phyloP scores from a whole-genome alignment of 2,329 filamentous ascomycete genomes.

The Fusarium torulosum region DNA sequence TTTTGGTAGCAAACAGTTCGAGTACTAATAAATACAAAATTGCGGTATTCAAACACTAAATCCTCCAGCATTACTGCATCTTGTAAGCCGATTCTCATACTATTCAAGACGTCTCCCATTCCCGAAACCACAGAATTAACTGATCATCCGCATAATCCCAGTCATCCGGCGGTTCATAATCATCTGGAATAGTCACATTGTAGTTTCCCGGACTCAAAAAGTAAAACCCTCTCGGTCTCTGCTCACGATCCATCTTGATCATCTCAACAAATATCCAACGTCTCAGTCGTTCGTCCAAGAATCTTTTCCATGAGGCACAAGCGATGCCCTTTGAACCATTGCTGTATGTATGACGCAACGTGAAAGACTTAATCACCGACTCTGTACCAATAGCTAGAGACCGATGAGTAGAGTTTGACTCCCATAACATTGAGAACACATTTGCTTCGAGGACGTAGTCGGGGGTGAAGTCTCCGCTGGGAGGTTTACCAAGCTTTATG shows the following conservation, averaged over 20 bases:
- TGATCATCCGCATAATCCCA: conserved; percentile 3
- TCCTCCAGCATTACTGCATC: too few species aligned
- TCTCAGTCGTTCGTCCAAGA: background rate
- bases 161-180: background rate
- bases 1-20: too few species aligned
- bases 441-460: background rate
- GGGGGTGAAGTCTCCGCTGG: background rate
- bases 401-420: background rate
- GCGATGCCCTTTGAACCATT: background rate
- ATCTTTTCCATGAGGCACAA: background rate
- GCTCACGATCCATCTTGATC: background rate
- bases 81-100: too few species aligned
- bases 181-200: background rate
- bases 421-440: background rate
- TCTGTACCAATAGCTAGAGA: background rate
- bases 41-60: too few species aligned
- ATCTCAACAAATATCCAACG: background rate
- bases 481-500: background rate
- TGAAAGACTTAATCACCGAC: background rate
- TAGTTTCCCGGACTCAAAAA: background rate
- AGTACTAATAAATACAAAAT: too few species aligned
- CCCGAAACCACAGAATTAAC: background rate
- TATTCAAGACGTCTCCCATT: background rate
- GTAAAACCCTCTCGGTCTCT: background rate
- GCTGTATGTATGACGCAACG: background rate